Conservation (phyloP, 2,329 filamentous ascomycete species). For the Tolypocladium ovalisporum region DNA sequence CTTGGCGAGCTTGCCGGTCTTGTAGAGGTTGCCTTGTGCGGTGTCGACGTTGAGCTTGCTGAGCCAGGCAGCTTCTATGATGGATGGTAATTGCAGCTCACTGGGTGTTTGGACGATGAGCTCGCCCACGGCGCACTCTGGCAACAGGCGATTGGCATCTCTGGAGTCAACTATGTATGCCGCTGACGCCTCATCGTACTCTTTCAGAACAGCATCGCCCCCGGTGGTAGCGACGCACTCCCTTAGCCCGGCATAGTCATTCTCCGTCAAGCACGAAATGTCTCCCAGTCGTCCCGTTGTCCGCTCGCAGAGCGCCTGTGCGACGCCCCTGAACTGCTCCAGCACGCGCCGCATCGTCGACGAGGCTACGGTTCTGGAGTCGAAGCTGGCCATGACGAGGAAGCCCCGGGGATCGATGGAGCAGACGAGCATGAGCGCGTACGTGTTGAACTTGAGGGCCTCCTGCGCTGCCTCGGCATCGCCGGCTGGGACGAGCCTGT, state of each 20-base stretch:
- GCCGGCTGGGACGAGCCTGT: slow-evolving; percentile 41
- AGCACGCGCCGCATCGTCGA: slow-evolving; percentile 42
- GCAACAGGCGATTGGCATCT: slow-evolving; percentile 22
- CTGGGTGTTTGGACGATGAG: slow-evolving; percentile 25
- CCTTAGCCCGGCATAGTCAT: slow-evolving; percentile 22
- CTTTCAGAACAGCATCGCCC: slow-evolving; percentile 7
- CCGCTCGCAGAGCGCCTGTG: slow-evolving; percentile 34
- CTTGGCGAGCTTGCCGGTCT: slow-evolving; percentile 28
- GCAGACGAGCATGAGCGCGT: slow-evolving; percentile 56
- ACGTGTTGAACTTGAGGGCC: slow-evolving; percentile 47
- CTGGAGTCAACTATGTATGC: slow-evolving; percentile 29
- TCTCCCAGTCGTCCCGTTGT: slow-evolving; percentile 19
- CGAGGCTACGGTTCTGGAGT: slow-evolving; percentile 45
- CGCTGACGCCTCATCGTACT: slow-evolving; percentile 15
- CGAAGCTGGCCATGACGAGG: slow-evolving; percentile 52
- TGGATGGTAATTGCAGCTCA: slow-evolving; percentile 11
- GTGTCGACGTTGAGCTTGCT: slow-evolving; percentile 5
- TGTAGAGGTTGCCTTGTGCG: slow-evolving; percentile 19
- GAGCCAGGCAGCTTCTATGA: slow-evolving; percentile 19
- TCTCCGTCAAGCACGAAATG: slow-evolving; percentile 20
- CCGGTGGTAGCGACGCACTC: slow-evolving; percentile 10
- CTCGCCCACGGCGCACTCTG: slow-evolving; percentile 31
- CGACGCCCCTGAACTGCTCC: slow-evolving; percentile 38
- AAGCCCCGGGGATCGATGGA: slow-evolving; percentile 45
- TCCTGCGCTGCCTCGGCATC: slow-evolving; percentile 48